Evolutionary conservation across 345 rosid genomes (phyloP).

Genomic region (Aquilaria sinensis): DNA sequence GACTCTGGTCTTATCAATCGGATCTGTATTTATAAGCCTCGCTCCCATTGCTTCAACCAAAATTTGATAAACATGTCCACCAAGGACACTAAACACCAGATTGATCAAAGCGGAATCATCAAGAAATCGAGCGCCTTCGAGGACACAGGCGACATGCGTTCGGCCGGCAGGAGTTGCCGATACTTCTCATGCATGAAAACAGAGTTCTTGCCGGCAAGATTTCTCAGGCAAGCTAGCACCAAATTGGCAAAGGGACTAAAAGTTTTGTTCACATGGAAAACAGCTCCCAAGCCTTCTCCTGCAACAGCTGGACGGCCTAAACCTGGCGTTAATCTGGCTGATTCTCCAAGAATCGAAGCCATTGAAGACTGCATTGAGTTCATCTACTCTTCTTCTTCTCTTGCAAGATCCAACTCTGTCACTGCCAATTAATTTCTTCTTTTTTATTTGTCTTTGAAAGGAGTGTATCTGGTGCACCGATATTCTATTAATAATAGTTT

Average conservation of each 20-base stretch:
- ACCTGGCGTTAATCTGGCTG: conserved; percentile 32
- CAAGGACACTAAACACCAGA: too few relatives aligned
- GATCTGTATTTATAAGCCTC: too few relatives aligned
- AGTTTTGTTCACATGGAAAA: conserved; percentile 30
- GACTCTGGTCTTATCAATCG: too few relatives aligned
- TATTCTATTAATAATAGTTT: too few relatives aligned
- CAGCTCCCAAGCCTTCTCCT: conserved; percentile 32
- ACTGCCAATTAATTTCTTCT: conserved; percentile 6
- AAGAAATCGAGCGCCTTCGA: too few relatives aligned
- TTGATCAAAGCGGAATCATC: too few relatives aligned
- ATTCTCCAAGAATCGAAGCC: conserved; percentile 56
- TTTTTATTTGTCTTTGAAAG: background rate
- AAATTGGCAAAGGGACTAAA: conserved; percentile 36
- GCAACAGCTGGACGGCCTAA: conserved; percentile 34
- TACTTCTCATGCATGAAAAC: conserved; percentile 41
- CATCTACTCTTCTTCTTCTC: conserved; percentile 56
- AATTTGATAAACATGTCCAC: too few relatives aligned
- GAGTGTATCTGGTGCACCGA: background rate
- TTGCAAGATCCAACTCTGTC: conserved; percentile 44
- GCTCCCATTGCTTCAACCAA: too few relatives aligned
- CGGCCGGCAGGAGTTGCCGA: conserved; percentile 30
- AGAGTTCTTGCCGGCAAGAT: conserved; percentile 33
- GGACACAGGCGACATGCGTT: too few relatives aligned
- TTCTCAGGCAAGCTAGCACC: conserved; percentile 41
- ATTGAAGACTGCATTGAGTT: conserved; percentile 83